These are phyloP conservation scores for Rhynchospora breviuscula DNA, from an alignment of 176 grass and related monocot genomes.

Conservation along the genomic window DNA sequence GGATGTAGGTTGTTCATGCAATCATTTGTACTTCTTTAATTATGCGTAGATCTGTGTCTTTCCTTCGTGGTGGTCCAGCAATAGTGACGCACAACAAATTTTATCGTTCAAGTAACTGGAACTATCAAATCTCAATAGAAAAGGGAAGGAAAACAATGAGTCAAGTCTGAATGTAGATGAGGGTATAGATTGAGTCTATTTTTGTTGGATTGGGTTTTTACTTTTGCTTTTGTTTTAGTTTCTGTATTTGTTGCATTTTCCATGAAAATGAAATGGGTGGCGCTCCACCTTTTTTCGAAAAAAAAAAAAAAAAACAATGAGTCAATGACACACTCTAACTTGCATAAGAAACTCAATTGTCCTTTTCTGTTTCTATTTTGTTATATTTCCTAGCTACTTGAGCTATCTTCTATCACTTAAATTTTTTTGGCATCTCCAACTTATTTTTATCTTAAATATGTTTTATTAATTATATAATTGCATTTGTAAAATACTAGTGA, in stretches of 20 bases:
- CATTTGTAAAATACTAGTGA: neutral
- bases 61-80: neutral
- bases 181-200: too few relatives aligned
- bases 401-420: neutral
- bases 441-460: neutral
- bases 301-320: neutral
- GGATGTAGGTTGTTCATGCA: neutral
- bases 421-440: neutral
- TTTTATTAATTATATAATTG: neutral
- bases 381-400: neutral
- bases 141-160: neutral
- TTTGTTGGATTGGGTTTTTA: too few relatives aligned
- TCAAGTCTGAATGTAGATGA: too few relatives aligned
- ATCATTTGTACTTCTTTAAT: neutral
- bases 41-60: neutral
- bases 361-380: neutral
- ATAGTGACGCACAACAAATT: constrained; percentile 3
- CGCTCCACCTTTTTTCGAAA: too few relatives aligned
- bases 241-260: too few relatives aligned
- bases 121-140: neutral
- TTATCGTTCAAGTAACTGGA: neutral
- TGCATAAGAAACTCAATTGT: neutral
- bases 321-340: neutral
- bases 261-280: too few relatives aligned
- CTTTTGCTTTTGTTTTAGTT: too few relatives aligned